Conservation (phyloP, 805 yeast species). For the Barnettozyma populi region DNA sequence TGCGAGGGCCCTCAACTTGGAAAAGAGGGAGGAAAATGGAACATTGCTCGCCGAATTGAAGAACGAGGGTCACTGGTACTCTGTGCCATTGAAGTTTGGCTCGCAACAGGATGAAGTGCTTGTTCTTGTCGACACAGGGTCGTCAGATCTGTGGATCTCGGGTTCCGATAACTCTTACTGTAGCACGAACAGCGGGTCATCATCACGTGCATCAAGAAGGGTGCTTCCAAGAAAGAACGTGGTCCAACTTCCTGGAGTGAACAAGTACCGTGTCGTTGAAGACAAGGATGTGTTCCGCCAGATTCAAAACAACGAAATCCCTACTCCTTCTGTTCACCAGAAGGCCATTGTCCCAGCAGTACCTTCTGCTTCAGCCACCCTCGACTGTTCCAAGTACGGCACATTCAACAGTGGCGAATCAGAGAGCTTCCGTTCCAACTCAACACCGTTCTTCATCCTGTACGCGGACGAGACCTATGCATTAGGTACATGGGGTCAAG, state of each 20-base stretch:
- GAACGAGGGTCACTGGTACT: conserved; percentile 10
- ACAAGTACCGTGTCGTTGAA: conserved; percentile 5
- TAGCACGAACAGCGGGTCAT: background rate
- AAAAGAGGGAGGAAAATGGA: conserved; percentile 3
- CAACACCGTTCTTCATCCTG: conserved; percentile 34
- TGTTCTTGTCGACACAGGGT: conserved; percentile 31
- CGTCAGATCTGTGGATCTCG: conserved; percentile 31
- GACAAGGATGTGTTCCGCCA: conserved; percentile 1
- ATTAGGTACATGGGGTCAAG: conserved; percentile 39
- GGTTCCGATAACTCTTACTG: conserved; percentile 27
- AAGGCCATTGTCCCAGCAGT: background rate
- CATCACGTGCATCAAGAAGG: background rate
- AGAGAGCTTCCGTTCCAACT: conserved; percentile 28
- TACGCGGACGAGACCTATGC: conserved; percentile 44
- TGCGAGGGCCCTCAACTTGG: background rate
- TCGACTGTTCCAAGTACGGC: conserved; percentile 30
- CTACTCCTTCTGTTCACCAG: background rate
- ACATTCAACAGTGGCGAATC: conserved; percentile 32
- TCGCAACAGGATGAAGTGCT: conserved; percentile 17
- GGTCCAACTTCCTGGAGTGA: conserved; percentile 3
- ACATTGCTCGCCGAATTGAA: conserved; percentile 3
- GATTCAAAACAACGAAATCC: background rate
- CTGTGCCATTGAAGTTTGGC: conserved; percentile 12
- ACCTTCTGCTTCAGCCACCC: conserved; percentile 17
- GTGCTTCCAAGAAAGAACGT: conserved; percentile 9